A percentile compares a stretch with the other conserved stretches of the same genome.
Conservation (phyloP, 208 protist genomes). For the Leptomonas seymouri region DNA sequence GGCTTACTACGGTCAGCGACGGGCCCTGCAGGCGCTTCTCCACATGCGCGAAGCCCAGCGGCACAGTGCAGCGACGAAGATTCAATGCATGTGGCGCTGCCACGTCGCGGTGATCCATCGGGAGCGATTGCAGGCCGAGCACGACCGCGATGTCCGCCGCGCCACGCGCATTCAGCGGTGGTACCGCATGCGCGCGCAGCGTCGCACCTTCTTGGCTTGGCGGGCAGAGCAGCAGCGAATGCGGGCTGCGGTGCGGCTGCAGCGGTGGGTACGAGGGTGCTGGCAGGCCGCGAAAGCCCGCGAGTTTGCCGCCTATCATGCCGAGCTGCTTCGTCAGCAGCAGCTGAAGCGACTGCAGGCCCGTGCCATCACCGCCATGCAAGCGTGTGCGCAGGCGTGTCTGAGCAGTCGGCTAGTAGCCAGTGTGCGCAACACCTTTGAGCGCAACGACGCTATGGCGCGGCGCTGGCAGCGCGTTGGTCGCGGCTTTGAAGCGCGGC, state of each 20-base stretch:
- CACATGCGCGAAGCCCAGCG: slow-evolving; percentile 33
- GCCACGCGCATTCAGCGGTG: slow-evolving; percentile 63
- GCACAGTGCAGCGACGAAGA: slow-evolving; percentile 45
- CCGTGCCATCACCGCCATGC: slow-evolving; percentile 42
- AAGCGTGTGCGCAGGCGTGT: slow-evolving; percentile 48
- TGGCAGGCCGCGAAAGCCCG: slow-evolving; percentile 56
- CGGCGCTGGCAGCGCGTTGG: slow-evolving; percentile 62
- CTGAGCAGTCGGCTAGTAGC: slow-evolving; percentile 52
- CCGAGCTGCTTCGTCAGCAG: slow-evolving; percentile 49
- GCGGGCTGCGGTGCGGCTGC: slow-evolving; percentile 55
- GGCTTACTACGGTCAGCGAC: slow-evolving; percentile 35
- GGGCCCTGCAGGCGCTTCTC: slow-evolving; percentile 31
- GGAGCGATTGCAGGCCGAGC: slow-evolving; percentile 70
- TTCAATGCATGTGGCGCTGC: slow-evolving; percentile 81
- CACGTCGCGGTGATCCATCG: slow-evolving; percentile 59
- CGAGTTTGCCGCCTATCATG: slow-evolving; percentile 72
- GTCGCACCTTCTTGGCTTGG: slow-evolving; percentile 52
- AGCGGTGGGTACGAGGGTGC: slow-evolving; percentile 55
- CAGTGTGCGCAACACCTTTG: slow-evolving; percentile 52
- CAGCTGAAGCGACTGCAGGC: slow-evolving; percentile 49
- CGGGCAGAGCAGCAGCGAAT: slow-evolving; percentile 45
- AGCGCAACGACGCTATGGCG: slow-evolving; percentile 43
- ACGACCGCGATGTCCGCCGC: slow-evolving; percentile 42
- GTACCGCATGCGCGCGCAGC: slow-evolving; percentile 61
- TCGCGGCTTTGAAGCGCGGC: slow-evolving; percentile 52